These are phyloP conservation scores for Geranium brycei DNA, from an alignment of 345 rosid genomes.

Conservation along the genomic window DNA sequence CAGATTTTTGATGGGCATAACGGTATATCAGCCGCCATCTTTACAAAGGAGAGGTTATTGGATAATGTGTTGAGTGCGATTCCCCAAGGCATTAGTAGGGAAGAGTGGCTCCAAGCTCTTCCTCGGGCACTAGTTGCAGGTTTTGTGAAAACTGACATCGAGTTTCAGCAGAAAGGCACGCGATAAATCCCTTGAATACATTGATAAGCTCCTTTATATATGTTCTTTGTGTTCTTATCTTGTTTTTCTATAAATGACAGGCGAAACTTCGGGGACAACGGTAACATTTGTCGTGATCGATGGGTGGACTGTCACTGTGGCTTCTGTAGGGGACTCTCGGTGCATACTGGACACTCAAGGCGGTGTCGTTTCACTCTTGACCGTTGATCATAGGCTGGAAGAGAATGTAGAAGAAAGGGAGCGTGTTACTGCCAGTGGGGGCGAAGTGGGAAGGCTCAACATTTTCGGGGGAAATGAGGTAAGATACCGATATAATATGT, in stretches of 20 bases:
- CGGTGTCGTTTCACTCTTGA: slow-evolving; percentile 85
- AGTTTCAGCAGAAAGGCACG: slow-evolving; percentile 87
- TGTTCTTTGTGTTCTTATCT: slow-evolving; percentile 13
- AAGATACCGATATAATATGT: not conserved
- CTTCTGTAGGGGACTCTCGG: slow-evolving; percentile 98
- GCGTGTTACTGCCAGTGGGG: slow-evolving; percentile 99
- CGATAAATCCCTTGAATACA: not conserved
- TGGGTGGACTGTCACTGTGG: slow-evolving; percentile 98
- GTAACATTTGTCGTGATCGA: slow-evolving; percentile 93
- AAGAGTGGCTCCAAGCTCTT: slow-evolving; percentile 98
- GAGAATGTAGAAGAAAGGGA: slow-evolving; percentile 97
- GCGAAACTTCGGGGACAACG: slow-evolving; percentile 97
- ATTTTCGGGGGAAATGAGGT: slow-evolving; percentile 97
- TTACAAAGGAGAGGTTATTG: slow-evolving; percentile 70
- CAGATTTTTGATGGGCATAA: slow-evolving; percentile 98
- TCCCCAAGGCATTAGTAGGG: slow-evolving; percentile 54
- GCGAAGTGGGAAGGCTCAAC: slow-evolving; percentile 98
- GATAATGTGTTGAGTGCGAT: slow-evolving; percentile 85
- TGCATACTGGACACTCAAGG: slow-evolving; percentile 97
- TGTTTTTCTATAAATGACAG: slow-evolving; percentile 32
- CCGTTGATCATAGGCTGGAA: slow-evolving; percentile 96
- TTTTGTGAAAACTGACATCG: slow-evolving; percentile 96
- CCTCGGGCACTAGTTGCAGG: slow-evolving; percentile 96
- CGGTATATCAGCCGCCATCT: slow-evolving; percentile 96
- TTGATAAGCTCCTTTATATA: not conserved